These are phyloP conservation scores for Cynara cardunculus DNA, from an alignment of 129 eudicot genomes.

Conservation along the genomic window DNA sequence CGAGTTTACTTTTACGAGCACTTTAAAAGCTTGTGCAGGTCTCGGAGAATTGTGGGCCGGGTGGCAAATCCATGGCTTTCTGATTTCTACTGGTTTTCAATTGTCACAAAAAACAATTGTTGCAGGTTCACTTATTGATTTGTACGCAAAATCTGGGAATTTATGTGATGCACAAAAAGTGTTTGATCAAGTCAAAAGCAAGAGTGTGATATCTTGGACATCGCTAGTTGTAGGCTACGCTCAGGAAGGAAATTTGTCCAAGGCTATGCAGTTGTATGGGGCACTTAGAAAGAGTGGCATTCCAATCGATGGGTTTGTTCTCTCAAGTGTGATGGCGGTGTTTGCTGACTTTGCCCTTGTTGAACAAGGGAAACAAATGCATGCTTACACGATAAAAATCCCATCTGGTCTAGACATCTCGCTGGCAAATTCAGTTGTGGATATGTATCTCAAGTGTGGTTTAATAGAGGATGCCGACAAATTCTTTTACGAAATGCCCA, in stretches of 20 bases:
- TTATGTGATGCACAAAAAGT: constrained; percentile 45
- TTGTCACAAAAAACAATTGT: constrained; percentile 39
- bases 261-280: constrained; percentile 58
- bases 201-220: constrained; percentile 73
- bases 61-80: constrained; percentile 60
- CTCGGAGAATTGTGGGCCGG: constrained; percentile 44
- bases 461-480: constrained; percentile 57
- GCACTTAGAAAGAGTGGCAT: constrained; percentile 48
- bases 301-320: constrained; percentile 51
- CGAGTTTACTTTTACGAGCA: constrained; percentile 64
- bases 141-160: constrained; percentile 71
- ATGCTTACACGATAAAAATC: constrained; percentile 45
- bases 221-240: constrained; percentile 64
- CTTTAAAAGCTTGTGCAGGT: constrained; percentile 65
- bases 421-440: constrained; percentile 57
- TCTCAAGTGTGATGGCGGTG: constrained; percentile 65
- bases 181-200: constrained; percentile 44
- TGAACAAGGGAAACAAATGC: constrained; percentile 81
- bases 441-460: constrained; percentile 86
- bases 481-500: constrained; percentile 45
- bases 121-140: constrained; percentile 67
- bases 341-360: constrained; percentile 79
- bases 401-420: constrained; percentile 52
- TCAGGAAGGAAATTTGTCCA: constrained; percentile 45
- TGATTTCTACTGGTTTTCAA: constrained; percentile 38